Conservation (phyloP, 1,284 basidiomycete genomes). For the Leccinum variabile region DNA sequence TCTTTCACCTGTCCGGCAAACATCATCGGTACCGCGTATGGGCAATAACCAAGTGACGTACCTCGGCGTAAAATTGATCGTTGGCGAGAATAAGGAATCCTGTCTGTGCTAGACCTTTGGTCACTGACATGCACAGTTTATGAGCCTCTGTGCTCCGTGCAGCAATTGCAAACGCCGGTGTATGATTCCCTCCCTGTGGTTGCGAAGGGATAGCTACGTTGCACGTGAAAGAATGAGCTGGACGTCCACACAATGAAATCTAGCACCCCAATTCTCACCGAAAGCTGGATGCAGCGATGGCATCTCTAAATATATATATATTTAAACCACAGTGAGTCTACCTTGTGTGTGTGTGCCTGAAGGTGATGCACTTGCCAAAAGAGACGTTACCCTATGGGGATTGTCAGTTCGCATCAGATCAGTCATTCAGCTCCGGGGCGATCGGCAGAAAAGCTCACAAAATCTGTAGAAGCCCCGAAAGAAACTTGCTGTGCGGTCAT, state of each 20-base stretch:
- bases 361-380: constrained; percentile 47
- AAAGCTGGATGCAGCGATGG: constrained; percentile 66
- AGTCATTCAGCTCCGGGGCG: background rate
- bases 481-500: constrained; percentile 35
- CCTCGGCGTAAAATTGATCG: constrained; percentile 56
- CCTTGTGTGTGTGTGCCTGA: constrained; percentile 11
- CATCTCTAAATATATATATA: constrained; percentile 42
- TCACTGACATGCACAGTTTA: constrained; percentile 51
- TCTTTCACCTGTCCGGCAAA: constrained; percentile 34
- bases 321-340: constrained; percentile 12
- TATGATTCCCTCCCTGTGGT: constrained; percentile 65
- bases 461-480: constrained; percentile 61
- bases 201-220: constrained; percentile 62
- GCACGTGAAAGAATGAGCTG: constrained; percentile 12
- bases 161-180: constrained; percentile 59
- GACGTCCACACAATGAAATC: background rate
- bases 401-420: constrained; percentile 6
- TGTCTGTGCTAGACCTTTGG: constrained; percentile 60
- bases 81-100: constrained; percentile 61
- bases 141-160: constrained; percentile 64
- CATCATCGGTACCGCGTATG: background rate
- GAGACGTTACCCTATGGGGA: constrained; percentile 62
- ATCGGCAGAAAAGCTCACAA: constrained; percentile 44
- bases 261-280: constrained; percentile 39
- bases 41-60: constrained; percentile 21